Evolutionary conservation across 176 grass and related monocot species (phyloP).

Genomic region (Hsuehochloa calcarea): DNA sequence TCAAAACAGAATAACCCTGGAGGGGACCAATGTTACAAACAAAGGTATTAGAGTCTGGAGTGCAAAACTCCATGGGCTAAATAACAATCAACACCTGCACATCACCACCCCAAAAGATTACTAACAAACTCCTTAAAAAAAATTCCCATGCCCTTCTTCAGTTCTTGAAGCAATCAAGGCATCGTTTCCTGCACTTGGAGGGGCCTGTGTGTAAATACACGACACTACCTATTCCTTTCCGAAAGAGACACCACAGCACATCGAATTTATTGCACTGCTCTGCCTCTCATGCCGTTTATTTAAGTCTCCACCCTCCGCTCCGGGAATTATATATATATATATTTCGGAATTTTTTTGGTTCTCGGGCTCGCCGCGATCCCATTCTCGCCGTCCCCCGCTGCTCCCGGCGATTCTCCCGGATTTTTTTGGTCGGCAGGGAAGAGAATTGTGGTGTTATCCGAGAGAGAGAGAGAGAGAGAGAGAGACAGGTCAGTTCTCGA

Average conservation of each 20-base stretch:
- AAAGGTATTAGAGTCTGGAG: background rate
- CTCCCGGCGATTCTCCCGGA: constrained; percentile 41
- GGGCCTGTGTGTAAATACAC: constrained; percentile 21
- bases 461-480: background rate
- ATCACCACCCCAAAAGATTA: background rate
- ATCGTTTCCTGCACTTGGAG: constrained; percentile 27
- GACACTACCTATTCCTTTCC: background rate
- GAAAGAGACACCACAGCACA: background rate
- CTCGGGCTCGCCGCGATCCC: constrained; percentile 53
- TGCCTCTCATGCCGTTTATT: constrained; percentile 42
- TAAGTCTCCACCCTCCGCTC: constrained; percentile 34
- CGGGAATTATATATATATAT: constrained; percentile 20
- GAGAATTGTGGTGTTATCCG: constrained; percentile 31
- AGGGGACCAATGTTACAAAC: background rate
- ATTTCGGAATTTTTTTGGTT: constrained; percentile 47
- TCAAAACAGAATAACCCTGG: no score
- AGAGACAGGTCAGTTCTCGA: constrained; percentile 28
- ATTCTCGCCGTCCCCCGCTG: constrained; percentile 17
- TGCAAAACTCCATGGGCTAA: background rate
- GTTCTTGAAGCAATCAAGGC: constrained; percentile 39
- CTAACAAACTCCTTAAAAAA: background rate
- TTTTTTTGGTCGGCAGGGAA: background rate
- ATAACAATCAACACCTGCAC: background rate
- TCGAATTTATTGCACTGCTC: constrained; percentile 50
- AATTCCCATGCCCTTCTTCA: background rate